phyloP scores from a whole-genome alignment of 1,284 basidiomycete genomes.

The Trichosporon sp. region DNA sequence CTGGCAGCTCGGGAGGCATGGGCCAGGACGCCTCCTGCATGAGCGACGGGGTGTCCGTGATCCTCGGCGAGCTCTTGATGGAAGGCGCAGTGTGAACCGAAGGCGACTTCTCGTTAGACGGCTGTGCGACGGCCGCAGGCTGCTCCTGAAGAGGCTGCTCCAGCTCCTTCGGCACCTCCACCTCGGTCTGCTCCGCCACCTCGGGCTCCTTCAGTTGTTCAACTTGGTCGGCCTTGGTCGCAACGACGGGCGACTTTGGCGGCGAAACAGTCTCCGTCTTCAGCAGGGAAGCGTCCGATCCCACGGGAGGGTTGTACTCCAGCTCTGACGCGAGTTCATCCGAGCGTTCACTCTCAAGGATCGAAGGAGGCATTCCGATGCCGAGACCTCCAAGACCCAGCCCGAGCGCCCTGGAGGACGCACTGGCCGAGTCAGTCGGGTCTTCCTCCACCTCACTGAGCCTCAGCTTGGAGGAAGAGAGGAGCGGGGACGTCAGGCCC shows the following conservation, averaged over 20 bases:
- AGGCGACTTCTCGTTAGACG: neutral
- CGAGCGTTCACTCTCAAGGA: neutral
- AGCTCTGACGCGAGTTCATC: neutral
- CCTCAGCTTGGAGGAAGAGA: neutral
- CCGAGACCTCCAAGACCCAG: constrained; percentile 4
- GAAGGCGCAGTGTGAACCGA: neutral
- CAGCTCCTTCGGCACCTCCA: neutral
- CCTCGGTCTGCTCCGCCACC: neutral
- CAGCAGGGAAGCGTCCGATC: neutral
- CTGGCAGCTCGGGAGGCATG: neutral
- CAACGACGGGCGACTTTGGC: neutral
- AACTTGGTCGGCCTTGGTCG: neutral
- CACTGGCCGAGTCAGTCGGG: neutral
- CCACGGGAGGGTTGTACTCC: neutral
- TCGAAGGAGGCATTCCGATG: constrained; percentile 7
- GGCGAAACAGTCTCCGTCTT: neutral
- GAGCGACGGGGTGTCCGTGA: neutral
- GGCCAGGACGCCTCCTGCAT: neutral
- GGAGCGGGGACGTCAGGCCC: constrained; percentile 1
- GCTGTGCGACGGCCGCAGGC: neutral
- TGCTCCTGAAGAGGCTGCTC: neutral
- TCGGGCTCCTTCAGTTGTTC: constrained; percentile 5
- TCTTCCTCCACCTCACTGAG: constrained; percentile 13
- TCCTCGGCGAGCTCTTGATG: neutral
- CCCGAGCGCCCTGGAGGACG: neutral